Conservation (phyloP, 2,329 filamentous ascomycete genomes). For the Apiospora hydei region DNA sequence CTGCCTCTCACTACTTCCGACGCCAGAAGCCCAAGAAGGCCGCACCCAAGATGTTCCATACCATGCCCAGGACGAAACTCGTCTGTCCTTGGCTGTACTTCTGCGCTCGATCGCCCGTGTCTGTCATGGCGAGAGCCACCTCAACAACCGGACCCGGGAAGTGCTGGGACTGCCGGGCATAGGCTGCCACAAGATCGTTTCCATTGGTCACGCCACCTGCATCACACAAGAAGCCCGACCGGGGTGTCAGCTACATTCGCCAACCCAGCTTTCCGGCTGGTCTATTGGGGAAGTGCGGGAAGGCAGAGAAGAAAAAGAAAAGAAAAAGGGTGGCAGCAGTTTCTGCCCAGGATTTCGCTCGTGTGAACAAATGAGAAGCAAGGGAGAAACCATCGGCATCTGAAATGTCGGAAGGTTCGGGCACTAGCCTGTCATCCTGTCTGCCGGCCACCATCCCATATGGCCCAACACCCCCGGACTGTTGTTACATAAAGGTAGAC, state of each 20-base stretch:
- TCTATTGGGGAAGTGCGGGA: not conserved
- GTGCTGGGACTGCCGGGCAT: constrained; percentile 51
- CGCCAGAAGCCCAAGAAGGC: constrained; percentile 15
- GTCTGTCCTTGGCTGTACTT: constrained; percentile 49
- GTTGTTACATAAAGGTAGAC: not conserved
- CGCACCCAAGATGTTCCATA: constrained; percentile 49
- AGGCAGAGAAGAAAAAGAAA: not conserved
- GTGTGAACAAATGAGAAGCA: not conserved
- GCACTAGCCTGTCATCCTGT: constrained; percentile 7
- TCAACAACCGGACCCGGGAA: constrained; percentile 55
- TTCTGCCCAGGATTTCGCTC: not conserved
- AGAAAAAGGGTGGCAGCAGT: not conserved
- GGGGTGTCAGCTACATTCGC: not conserved
- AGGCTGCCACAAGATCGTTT: constrained; percentile 62
- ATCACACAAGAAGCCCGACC: not conserved
- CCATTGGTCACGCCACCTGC: constrained; percentile 47
- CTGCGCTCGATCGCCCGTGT: constrained; percentile 57
- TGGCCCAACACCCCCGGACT: not conserved
- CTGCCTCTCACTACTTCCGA: not conserved
- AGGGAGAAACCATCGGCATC: not conserved
- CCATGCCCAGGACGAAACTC: constrained; percentile 43
- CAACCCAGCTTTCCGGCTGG: not conserved
- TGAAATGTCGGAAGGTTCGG: not conserved
- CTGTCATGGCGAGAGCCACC: constrained; percentile 51
- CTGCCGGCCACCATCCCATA: not conserved